Base-by-base conservation (phyloP, 768 basidiomycete species). In the Lyophyllum semitale region DNA sequence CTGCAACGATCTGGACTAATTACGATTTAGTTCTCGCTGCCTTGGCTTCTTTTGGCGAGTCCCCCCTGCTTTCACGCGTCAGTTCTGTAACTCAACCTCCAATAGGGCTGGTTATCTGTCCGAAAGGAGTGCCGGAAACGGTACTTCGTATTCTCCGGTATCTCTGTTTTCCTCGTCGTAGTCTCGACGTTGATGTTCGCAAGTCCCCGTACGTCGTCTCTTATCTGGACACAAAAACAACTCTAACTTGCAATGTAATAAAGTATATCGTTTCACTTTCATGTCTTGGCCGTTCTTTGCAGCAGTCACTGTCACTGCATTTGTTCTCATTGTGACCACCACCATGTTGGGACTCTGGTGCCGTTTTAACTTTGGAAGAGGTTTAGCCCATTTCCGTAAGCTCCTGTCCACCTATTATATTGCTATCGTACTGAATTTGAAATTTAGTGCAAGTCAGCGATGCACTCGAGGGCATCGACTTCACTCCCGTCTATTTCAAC, bases 311-410 rank as follows among this genome's bases (percentile, higher is more conserved):
- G 63, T 76, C 20, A 73, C 76, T 4, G 65, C 80, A 0, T 79
- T 77, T 56, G 46, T 75, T 23, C 64, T 83, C 15, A 65, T 77
- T 29, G 62, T 81, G 8, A 57, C 68, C 7, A 77, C 79, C 4
- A 68, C 73, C n/a, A 54, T 70, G 27, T 57, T 84, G 9, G 81
- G 76, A 7, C 42, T 83, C 41, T 43, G 78, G n/a, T 84, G 82
- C 64, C 72, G 81, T 48, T 53, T 77, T 26, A 77, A 83, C 59
- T 85, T 84, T 61, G 83, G 79, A 9, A 79, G 76, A 60, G 84
- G 83, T 1, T 71, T 84, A 9, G 73, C 75, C 4, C 78, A 83
- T 27, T 84, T 77, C 58, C 66, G 83, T 84, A 64, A 69, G 79
- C 63, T 2, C 29, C 48, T 1, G 37, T 27, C n/a, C 20, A 40